These are phyloP conservation scores for Xerocomus cyaneibrunnescens DNA, from an alignment of 1,284 basidiomycete genomes.

Conservation along the genomic window DNA sequence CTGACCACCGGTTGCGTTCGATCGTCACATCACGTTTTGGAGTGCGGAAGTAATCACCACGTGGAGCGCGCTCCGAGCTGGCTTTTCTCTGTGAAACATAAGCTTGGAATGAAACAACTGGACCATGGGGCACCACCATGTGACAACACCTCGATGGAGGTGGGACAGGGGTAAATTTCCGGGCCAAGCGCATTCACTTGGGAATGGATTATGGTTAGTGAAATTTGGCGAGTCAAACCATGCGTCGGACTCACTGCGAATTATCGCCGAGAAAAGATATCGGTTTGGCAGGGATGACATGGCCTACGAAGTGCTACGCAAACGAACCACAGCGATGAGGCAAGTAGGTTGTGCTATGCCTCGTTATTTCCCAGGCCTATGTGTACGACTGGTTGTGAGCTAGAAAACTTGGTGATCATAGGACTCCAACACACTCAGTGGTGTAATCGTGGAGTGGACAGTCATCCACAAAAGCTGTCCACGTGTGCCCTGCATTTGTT, in stretches of 20 bases:
- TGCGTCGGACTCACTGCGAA: not conserved
- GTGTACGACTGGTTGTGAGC: not conserved
- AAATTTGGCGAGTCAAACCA: not conserved
- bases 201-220: not conserved
- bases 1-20: not conserved
- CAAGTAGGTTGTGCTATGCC: not conserved
- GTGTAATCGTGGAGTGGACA: no score
- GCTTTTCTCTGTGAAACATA: slow-evolving; percentile 14
- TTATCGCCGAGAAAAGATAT: not conserved
- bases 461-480: not conserved
- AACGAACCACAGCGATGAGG: not conserved
- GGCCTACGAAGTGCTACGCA: not conserved
- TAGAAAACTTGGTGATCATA: not conserved
- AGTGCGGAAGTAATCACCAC: slow-evolving; percentile 11
- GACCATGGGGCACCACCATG: slow-evolving; percentile 1
- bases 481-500: not conserved
- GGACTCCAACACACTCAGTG: not conserved
- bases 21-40: not conserved
- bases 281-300: not conserved
- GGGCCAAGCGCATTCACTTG: not conserved
- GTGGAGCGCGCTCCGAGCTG: slow-evolving; percentile 13
- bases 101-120: slow-evolving; percentile 6
- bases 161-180: not conserved
- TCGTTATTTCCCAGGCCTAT: not conserved
- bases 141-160: not conserved